A percentile compares a stretch with the other conserved stretches of the same genome.
Conservation (phyloP, 2,329 filamentous ascomycete species). For the Fusarium oligoseptatum region DNA sequence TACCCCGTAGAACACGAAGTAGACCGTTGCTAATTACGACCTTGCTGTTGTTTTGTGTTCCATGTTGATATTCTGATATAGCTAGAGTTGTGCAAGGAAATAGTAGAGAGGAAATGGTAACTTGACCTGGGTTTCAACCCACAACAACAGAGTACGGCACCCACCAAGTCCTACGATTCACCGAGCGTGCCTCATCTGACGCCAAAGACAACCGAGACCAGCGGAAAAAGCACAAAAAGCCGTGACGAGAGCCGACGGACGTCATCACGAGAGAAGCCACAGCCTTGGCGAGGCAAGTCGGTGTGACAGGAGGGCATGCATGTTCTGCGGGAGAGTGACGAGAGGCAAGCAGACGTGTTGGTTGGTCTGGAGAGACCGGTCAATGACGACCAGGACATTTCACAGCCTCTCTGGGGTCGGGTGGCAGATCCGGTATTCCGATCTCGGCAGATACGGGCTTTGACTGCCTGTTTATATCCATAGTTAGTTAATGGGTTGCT, state of each 20-base stretch:
- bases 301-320: slow-evolving; percentile 19
- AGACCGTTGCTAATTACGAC: not conserved
- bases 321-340: not conserved
- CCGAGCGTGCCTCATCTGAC: not conserved
- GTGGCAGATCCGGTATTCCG: slow-evolving; percentile 5
- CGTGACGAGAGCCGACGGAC: not conserved
- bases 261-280: slow-evolving; percentile 9
- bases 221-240: not conserved
- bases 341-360: not conserved
- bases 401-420: not conserved
- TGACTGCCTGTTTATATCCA: not conserved
- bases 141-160: not conserved
- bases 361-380: slow-evolving; percentile 13
- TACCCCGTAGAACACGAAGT: not conserved
- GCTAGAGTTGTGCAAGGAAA: not conserved
- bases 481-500: not conserved
- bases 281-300: slow-evolving; percentile 14
- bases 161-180: not conserved
- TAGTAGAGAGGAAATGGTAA: not conserved
- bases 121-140: not conserved
- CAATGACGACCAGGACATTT: not conserved
- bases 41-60: not conserved
- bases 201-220: slow-evolving; percentile 2
- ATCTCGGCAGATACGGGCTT: slow-evolving; percentile 4
- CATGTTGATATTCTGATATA: not conserved